Conservation (phyloP, 345 rosid genomes). For the Odontarrhena argentea region DNA sequence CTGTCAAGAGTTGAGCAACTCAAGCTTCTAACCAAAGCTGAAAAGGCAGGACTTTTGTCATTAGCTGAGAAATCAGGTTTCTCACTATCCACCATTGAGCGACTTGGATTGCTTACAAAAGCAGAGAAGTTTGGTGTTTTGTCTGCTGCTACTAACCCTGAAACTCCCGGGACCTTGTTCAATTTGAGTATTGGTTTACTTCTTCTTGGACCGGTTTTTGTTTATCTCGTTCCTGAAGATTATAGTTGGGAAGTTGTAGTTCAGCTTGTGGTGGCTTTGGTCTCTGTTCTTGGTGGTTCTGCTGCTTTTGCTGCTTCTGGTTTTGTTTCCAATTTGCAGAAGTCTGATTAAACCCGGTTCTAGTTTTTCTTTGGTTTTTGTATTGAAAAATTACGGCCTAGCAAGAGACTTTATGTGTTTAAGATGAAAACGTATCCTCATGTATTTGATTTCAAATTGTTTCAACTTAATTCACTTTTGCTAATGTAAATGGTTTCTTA, state of each 20-base stretch:
- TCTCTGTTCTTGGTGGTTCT: slow-evolving; percentile 69
- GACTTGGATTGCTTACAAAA: slow-evolving; percentile 86
- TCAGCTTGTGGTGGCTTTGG: slow-evolving; percentile 62
- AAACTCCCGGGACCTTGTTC: slow-evolving; percentile 64
- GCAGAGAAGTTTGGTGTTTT: slow-evolving; percentile 87
- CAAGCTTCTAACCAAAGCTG: slow-evolving; percentile 82
- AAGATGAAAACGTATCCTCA: neutral
- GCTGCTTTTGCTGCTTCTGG: slow-evolving; percentile 88
- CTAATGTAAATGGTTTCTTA: slow-evolving; percentile 35
- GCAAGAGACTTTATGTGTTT: slow-evolving; percentile 4
- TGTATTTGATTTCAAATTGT: slow-evolving; percentile 10
- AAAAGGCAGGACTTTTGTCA: slow-evolving; percentile 84
- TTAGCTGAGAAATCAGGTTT: slow-evolving; percentile 90
- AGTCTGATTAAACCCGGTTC: slow-evolving; percentile 43
- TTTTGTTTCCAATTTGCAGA: slow-evolving; percentile 84
- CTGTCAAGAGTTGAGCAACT: slow-evolving; percentile 93
- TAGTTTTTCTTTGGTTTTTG: slow-evolving; percentile 13
- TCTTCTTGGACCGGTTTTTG: slow-evolving; percentile 78
- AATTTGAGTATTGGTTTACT: slow-evolving; percentile 70
- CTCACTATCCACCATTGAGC: slow-evolving; percentile 84
- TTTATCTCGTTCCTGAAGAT: slow-evolving; percentile 83
- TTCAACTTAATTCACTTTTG: slow-evolving; percentile 10
- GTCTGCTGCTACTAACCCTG: slow-evolving; percentile 84
- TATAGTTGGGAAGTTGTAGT: slow-evolving; percentile 62
- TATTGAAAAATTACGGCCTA: neutral